Evolutionary conservation across 495 filamentous ascomycete genomes (phyloP).

Genomic region (Penicillium manginii): DNA sequence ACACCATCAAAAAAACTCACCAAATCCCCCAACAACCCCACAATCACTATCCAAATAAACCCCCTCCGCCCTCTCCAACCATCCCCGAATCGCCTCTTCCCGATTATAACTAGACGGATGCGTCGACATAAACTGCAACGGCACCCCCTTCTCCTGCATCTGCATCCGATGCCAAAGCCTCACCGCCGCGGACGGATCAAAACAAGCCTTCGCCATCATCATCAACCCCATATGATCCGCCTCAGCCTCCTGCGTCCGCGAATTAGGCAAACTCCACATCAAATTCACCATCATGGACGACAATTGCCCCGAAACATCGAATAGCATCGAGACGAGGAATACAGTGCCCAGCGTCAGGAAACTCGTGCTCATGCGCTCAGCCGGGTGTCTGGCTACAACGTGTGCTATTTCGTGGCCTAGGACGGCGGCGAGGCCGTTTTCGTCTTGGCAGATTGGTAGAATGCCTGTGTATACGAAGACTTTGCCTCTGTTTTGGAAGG

Average conservation of each 20-base stretch:
- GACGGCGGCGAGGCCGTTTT: constrained; percentile 81
- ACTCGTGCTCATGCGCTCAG: constrained; percentile 70
- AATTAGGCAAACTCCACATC: constrained; percentile 69
- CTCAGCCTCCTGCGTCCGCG: constrained; percentile 68
- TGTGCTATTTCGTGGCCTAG: constrained; percentile 96
- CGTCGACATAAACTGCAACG: constrained; percentile 82
- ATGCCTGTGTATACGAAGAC: constrained; percentile 93
- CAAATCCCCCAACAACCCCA: constrained; percentile 22
- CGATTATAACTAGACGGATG: constrained; percentile 78
- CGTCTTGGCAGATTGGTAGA: constrained; percentile 67
- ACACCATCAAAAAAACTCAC: constrained; percentile 30
- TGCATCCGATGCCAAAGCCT: constrained; percentile 81
- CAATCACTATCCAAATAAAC: constrained; percentile 44
- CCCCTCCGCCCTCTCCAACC: constrained; percentile 46
- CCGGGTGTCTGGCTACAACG: constrained; percentile 78
- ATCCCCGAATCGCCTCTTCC: constrained; percentile 70
- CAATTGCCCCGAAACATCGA: constrained; percentile 52
- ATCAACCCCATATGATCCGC: constrained; percentile 90
- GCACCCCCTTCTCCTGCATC: constrained; percentile 52
- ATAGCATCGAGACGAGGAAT: constrained; percentile 51
- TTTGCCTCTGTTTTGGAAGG: constrained; percentile 77
- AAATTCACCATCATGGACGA: constrained; percentile 57
- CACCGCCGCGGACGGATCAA: constrained; percentile 74
- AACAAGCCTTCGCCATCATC: constrained; percentile 69
- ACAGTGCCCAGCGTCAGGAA: constrained; percentile 59